A percentile compares a stretch with the other conserved stretches of the same genome.
These are phyloP conservation scores for Ophiostoma ulmi DNA, from an alignment of 2,329 filamentous ascomycete genomes.

Conservation along the genomic window DNA sequence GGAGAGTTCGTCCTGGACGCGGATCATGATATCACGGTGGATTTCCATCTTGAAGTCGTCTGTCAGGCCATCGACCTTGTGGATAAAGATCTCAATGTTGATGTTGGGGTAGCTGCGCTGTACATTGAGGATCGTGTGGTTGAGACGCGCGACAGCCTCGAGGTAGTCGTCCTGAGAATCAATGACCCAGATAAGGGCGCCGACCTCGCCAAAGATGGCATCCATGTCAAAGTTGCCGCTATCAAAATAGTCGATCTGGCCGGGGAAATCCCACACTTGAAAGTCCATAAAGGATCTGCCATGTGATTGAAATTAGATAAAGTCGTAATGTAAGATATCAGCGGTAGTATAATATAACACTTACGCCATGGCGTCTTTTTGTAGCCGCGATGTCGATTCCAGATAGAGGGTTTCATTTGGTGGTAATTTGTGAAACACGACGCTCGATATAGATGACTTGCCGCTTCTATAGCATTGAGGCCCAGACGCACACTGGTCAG, in stretches of 20 bases:
- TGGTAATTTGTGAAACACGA: conserved; percentile 98
- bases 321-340: background rate
- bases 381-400: conserved; percentile 88
- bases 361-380: conserved; percentile 86
- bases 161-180: conserved; percentile 98
- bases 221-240: conserved; percentile 87
- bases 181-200: conserved; percentile 95
- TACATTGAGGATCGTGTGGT: conserved; percentile 81
- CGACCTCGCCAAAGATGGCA: conserved; percentile 88
- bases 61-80: conserved; percentile 96
- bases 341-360: background rate
- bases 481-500: conserved; percentile 10
- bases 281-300: conserved; percentile 88
- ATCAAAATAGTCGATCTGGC: conserved; percentile 83
- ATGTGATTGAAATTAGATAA: conserved; percentile 33
- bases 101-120: conserved; percentile 86
- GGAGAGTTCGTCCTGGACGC: conserved; percentile 91
- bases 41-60: conserved; percentile 96
- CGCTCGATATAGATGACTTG: conserved; percentile 96
- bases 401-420: conserved; percentile 94
- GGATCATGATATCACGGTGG: conserved; percentile 91
- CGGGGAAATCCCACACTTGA: conserved; percentile 95
- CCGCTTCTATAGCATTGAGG: conserved; percentile 62
- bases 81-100: conserved; percentile 97
- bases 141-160: conserved; percentile 80